Conservation (phyloP, 257 asterid species). For the Anisodus tanguticus region DNA sequence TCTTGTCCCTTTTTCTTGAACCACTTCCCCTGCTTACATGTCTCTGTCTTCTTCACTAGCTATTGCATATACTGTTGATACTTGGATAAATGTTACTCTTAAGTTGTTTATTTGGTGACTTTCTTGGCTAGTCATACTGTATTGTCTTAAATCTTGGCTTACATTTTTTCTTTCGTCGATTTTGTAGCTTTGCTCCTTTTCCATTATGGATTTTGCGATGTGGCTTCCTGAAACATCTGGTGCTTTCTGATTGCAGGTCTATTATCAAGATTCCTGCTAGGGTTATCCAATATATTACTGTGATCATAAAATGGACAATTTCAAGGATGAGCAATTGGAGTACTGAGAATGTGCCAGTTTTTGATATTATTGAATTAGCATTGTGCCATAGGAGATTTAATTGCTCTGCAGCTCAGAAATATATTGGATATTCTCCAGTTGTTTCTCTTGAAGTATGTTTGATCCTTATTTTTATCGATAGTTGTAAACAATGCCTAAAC, state of each 20-base stretch:
- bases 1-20: background rate
- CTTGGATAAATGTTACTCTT: constrained; percentile 13
- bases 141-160: constrained; percentile 21
- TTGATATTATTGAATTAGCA: constrained; percentile 54
- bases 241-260: constrained; percentile 62
- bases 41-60: background rate
- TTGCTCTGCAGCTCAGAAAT: constrained; percentile 75
- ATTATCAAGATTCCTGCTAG: constrained; percentile 62
- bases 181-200: constrained; percentile 15
- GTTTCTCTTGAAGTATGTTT: constrained; percentile 67
- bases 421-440: constrained; percentile 73
- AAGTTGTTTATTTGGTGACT: constrained; percentile 17
- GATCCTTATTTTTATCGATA: background rate
- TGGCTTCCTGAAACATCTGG: constrained; percentile 3
- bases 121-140: background rate
- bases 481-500: constrained; percentile 9
- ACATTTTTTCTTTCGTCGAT: background rate
- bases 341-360: constrained; percentile 47
- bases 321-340: constrained; percentile 51
- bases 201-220: constrained; percentile 18
- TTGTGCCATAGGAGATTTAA: constrained; percentile 69
- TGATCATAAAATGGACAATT: constrained; percentile 49
- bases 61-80: constrained; percentile 1
- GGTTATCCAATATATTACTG: constrained; percentile 41
- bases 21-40: background rate